Evolutionary conservation across 225 moss, liverwort and hornwort genomes (phyloP), one percentile per base, ranked within the genome.

Genomic region (Sphagnum contortum): DNA sequence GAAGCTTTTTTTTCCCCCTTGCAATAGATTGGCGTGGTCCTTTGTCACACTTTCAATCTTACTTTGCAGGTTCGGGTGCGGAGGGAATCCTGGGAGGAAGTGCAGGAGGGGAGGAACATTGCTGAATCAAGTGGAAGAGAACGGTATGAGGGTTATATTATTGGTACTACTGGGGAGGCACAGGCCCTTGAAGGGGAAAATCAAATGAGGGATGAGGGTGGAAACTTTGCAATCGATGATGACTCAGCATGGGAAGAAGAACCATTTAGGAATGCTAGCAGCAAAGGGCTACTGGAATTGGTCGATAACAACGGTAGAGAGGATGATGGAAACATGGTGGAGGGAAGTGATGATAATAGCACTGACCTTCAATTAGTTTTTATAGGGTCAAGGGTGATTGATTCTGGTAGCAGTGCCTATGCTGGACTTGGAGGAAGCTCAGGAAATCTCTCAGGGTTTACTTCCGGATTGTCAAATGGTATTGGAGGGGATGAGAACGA

Each of bases 121-220:
- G 90, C 95, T 46, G 95, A 90, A 77, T 95, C 95, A 10, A 95
- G 94, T 48, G 92, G 94, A 9, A 77, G 91, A 73, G 94, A 89
- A 71, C 72, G 91, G 74, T 89, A 79, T 50, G 90, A 83, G 9
- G 70, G 59, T 47, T 75, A 80, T 49, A 74, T 83, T 49, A 13
- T 73, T 45, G 72, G 75, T 50, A 82, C 77, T 46, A 73, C 85
- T 29, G 76, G 74, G 47, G 90, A 87, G 70, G 95, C 92, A 4
- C 92, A 95, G 69, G 77, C 92, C 73, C 88, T 92, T 10, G 95
- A 96, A 63, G 95, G 88, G 5, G 95, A 96, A 78, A 79, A 74
- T 12, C 77, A 83, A 71, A 83, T 90, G 88, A 79, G 95, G 61
- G 90, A 90, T 64, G 89, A 94, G 70, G 90, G 71, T 67, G 92